Percentiles rank a stretch among this genome's conserved stretches.
These are phyloP conservation scores for Rhytidhysteron rufulum DNA, from an alignment of 2,329 filamentous ascomycete genomes.

Conservation along the genomic window DNA sequence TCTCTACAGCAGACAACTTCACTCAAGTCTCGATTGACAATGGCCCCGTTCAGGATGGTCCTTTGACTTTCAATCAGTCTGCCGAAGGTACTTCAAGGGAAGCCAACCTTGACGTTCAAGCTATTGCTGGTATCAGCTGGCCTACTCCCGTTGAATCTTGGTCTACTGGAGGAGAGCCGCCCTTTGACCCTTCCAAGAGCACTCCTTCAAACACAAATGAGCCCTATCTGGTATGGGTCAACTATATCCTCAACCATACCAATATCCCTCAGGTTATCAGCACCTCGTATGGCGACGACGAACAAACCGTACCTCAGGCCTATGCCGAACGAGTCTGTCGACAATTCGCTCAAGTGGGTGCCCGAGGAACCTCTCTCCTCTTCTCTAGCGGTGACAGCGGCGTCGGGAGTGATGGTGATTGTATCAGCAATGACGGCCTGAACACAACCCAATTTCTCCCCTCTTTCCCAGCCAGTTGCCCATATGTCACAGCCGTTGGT, in stretches of 20 bases:
- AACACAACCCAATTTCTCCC: conserved; percentile 55
- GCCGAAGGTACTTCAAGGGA: conserved; percentile 44
- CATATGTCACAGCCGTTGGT: conserved; percentile 65
- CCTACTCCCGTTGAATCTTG: conserved; percentile 56
- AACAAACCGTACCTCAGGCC: conserved; percentile 58
- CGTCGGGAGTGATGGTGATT: conserved; percentile 50
- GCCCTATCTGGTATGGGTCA: conserved; percentile 62
- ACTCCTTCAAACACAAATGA: conserved; percentile 58
- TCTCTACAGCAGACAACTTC: conserved; percentile 51
- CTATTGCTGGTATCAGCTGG: conserved; percentile 53
- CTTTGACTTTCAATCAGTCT: conserved; percentile 30
- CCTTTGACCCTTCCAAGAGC: conserved; percentile 48
- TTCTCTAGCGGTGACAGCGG: conserved; percentile 62
- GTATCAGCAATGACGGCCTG: conserved; percentile 57
- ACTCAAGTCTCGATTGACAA: conserved; percentile 55
- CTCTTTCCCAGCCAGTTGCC: conserved; percentile 64
- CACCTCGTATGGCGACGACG: conserved; percentile 65
- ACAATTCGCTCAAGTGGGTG: conserved; percentile 62
- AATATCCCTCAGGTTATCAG: conserved; percentile 61
- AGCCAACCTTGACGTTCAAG: conserved; percentile 63
- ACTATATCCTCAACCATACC: conserved; percentile 53
- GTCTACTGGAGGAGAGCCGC: conserved; percentile 56
- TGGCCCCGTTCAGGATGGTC: conserved; percentile 47
- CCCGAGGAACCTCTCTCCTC: conserved; percentile 63
- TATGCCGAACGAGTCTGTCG: conserved; percentile 62